Base-by-base conservation (phyloP, 352 stramenopile genomes). In the Phytophthora foliorum region DNA sequence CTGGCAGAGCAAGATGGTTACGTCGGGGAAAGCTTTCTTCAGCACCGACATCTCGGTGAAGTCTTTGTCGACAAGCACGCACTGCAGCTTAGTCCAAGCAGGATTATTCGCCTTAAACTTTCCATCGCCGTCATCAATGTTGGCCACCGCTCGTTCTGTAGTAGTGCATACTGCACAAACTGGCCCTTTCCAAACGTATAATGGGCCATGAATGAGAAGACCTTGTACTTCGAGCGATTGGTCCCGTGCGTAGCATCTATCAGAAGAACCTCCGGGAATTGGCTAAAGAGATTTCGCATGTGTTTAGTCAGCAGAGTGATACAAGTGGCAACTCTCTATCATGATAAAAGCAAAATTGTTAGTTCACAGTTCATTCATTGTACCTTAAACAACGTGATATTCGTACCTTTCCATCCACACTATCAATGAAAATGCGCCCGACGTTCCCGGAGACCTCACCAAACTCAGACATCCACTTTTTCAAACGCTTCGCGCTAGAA, bases 161-260 rank as follows among this genome's bases (percentile, higher is more conserved):
- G n/a, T n/a, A n/a, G n/a, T n/a, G n/a, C n/a, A n/a, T n/a, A n/a
- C n/a, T n/a, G n/a, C n/a, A n/a, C n/a, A n/a, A n/a, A n/a, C n/a
- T n/a, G n/a, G n/a, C n/a, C n/a, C n/a, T n/a, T n/a, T n/a, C n/a
- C n/a, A n/a, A n/a, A n/a, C n/a, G n/a, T n/a, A n/a, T n/a, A n/a
- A n/a, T n/a, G n/a, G n/a, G n/a, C n/a, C n/a, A n/a, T n/a, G n/a
- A n/a, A n/a, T n/a, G n/a, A n/a, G n/a, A n/a, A n/a, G n/a, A n/a
- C n/a, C n/a, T n/a, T 72, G 59, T 78, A 72, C 25, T 72, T 69
- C 3, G 61, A 60, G 0, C 11, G 7, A 41, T 77, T 73, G 0
- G 63, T 72, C 2, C 52, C 52, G 29, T 72, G 63, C 1, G 69
- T 73, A 2, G 67, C 56, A 34, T 78, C 53, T 38, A 75, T 69